Evolutionary conservation across 352 stramenopile genomes (phyloP), one percentile per base, ranked within the genome.

Genomic region (Pilasporangium apinafurcum): DNA sequence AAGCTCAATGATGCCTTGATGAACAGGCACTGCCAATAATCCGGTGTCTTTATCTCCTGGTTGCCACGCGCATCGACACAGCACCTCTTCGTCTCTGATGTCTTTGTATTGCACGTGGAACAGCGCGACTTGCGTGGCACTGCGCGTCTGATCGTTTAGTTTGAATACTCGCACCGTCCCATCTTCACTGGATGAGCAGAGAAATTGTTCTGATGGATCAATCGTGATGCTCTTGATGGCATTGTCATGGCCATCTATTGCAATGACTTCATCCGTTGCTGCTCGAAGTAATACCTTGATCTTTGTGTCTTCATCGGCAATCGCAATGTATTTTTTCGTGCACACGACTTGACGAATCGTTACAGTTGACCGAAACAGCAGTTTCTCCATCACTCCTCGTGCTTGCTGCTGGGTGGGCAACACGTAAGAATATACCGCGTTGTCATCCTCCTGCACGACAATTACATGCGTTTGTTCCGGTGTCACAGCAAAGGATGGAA

Each of bases 161-260:
- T 63, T 53, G 48, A 86, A 92, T 10, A 92, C 66, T 24, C 79
- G 72, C 14, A 90, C 75, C 1, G 65, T 79, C 21, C 66, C 57
- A 44, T 92, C 81, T 18, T 86, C 73, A 18, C 77, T 87, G 21
- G 70, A 58, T 39, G 62, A 70, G 59, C 70, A 81, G 10, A 93
- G 55, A 32, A 74, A 84, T n/a, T 62, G 56, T n/a, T 86, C 71
- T 2, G 51, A 42, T 1, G 73, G 68, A 37, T 91, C 78, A 22
- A 93, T 62, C 14, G 56, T 56, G 8, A 89, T 65, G 48, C 81
- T 93, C 65, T 89, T 90, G 39, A 84, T 73, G 24, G 55, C 55
- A 28, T 82, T 73, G 5, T 75, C 68, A 14, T 83, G 71, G 2
- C 81, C 81, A 13, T 82, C 59, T 7, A 83, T 63, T 26, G 68